Base-by-base conservation (phyloP, 2,329 filamentous ascomycete genomes). In the Ascosphaera acerosa region DNA sequence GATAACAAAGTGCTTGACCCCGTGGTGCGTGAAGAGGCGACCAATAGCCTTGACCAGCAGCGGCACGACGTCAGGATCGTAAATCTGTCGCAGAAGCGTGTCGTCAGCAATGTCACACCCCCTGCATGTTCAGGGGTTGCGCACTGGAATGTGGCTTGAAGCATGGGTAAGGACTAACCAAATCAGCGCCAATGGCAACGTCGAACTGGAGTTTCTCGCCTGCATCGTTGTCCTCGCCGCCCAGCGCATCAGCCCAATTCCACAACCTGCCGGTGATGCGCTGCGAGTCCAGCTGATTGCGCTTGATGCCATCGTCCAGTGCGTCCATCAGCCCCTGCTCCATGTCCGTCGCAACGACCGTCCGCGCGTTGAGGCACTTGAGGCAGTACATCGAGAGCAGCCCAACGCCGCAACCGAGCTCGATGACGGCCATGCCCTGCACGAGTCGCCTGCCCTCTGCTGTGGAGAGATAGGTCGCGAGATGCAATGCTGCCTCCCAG, bases 391-490 rank as follows among this genome's bases (percentile, higher is more conserved):
- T 61, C 1, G 67, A 66, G 7, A 76, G 44, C 37, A 76, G 63
- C 0, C 71, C 71, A 3, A 70, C 74, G 1, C 71, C 70, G 14
- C 68, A 66, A 18, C 71, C 71, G 3, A 76, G 56, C 43, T 76
- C 70, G 4, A 76, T 52, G 2, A 75, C 46, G 10, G 50, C 58
- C 39, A 66, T 70, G 3, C 54, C 59, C 3, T 42, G 41, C 12
- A 75, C 46, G 3, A 61, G 42, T 2, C 44, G 37, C 26, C 47
- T 49, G n/a, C 63, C 64, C 7, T 42, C 30, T 3, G 50, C 41
- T 4, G 46, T 56, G 10, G 59, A 47, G 2, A 76, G 54, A 42
- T 66, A 75, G 2, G 62, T 58, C 6, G 59, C 69, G 2, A 76
- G 58, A 39, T 72, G 64, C 3, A 76, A 51, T 4, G 70, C 65